A percentile compares a stretch with the other conserved stretches of the same genome.
Conservation (phyloP, 331 rosid genomes). For the Pyrus hybrid region DNA sequence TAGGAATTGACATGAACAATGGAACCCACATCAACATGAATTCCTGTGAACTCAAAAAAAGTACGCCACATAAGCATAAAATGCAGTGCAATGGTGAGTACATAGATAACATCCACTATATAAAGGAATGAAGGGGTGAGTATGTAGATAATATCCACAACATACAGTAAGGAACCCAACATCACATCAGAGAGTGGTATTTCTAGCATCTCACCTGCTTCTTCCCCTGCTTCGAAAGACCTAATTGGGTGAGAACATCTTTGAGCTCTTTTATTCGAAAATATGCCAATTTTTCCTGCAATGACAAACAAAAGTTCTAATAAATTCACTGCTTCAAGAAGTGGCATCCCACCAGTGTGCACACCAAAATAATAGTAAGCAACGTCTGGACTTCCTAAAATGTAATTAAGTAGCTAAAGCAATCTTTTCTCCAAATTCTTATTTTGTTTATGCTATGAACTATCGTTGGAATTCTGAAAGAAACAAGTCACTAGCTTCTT, state of each 20-base stretch:
- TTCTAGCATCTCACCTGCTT: slow-evolving; percentile 70
- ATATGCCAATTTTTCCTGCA: slow-evolving; percentile 75
- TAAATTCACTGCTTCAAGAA: neutral
- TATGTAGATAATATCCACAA: neutral
- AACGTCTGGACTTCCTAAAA: neutral
- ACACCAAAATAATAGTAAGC: neutral
- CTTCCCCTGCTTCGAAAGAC: slow-evolving; percentile 97
- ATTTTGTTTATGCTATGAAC: neutral
- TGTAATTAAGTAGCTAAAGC: neutral
- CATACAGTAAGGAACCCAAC: neutral
- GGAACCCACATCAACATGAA: neutral
- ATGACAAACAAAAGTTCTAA: neutral
- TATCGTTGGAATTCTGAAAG: neutral
- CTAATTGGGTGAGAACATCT: slow-evolving; percentile 82
- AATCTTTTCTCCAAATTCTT: neutral
- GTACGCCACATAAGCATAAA: neutral
- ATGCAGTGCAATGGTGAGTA: neutral
- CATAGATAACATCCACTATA: neutral
- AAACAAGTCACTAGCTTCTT: neutral
- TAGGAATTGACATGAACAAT: neutral
- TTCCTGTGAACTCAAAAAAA: neutral
- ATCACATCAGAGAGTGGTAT: slow-evolving; percentile 6
- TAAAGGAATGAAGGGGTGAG: neutral
- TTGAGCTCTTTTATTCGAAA: slow-evolving; percentile 96
- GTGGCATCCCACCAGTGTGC: neutral